These are phyloP conservation scores for Phytophthora vignae DNA, from an alignment of 352 stramenopile genomes.

Conservation along the genomic window DNA sequence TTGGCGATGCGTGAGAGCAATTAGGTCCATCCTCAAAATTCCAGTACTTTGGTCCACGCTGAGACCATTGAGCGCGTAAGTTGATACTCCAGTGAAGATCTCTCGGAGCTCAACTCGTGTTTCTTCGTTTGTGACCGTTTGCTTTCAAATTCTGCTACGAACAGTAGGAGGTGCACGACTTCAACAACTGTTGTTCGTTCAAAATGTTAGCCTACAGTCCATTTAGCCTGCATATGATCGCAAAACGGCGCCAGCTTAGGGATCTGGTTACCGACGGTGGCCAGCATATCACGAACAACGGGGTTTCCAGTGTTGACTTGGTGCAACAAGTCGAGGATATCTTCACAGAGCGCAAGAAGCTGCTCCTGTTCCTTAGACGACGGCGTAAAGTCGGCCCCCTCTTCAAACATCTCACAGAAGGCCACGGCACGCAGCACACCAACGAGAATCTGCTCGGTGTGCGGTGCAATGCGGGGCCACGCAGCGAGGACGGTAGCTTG, in stretches of 20 bases:
- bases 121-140: no score
- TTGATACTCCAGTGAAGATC: no score
- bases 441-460: conserved; percentile 74
- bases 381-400: conserved; percentile 37
- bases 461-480: conserved; percentile 76
- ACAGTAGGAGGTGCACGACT: no score
- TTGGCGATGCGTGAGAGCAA: no score
- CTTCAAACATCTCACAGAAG: conserved; percentile 72
- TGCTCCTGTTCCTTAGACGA: conserved; percentile 34
- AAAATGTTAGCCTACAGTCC: not conserved
- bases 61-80: no score
- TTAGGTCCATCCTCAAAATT: no score
- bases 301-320: conserved; percentile 31
- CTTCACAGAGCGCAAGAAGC: conserved; percentile 44
- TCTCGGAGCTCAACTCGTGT: no score
- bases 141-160: no score
- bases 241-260: conserved; percentile 39
- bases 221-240: conserved; percentile 29
- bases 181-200: no score
- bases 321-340: conserved; percentile 47
- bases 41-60: no score
- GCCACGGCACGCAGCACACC: conserved; percentile 74
- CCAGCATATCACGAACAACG: conserved; percentile 37
- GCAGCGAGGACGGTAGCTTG: conserved; percentile 57
- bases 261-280: conserved; percentile 27